Base-by-base conservation (phyloP, 148 eudicot species). In the Rhododendron ferrugineum region DNA sequence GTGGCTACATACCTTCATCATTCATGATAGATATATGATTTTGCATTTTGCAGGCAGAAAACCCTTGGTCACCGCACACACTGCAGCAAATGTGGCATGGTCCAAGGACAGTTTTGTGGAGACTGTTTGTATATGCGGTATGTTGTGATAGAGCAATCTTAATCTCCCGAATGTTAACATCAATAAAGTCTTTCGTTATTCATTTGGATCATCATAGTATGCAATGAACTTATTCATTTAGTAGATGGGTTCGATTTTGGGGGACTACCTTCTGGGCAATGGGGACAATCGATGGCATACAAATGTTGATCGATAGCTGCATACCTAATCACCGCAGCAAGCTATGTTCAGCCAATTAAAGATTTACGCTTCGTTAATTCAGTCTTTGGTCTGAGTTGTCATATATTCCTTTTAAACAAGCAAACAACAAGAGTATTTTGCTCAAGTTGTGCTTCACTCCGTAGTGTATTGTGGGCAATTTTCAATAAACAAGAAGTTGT, bases 71-170 rank as follows among this genome's bases (percentile, higher is more conserved):
- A 85, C 79, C 98, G 98, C 81, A 97, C 98, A 74, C 92, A 87
- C 77, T 97, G 98, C 90, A 87, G 92, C 90, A 76, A 87, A 83
- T 97, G 99, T 89, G 87, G 84, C 77, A 87, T 92, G 88, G 94
- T 91, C 44, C 98, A 93, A 88, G 99, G 99, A 56, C 99, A 97
- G 86, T 97, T 95, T 87, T 97, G 99, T 89, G 99, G 99, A 87
- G 99, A 97, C 86, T 97, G 98, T 88, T 90, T 97, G 50, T 92
- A 90, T 84, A 92, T 92, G 94, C 93, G 99, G 99, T 97, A 91
- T 60, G 46, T 42, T 74, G 49, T 15, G 46, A 20, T 0, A 26
- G 40, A 77, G 77, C 2, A 32, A 72, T 56, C 50, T 42, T 15
- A 18, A 40, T 14, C 66, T 58, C 3, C 37, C 22, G 0, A 58